Base-by-base conservation (phyloP, 768 basidiomycete genomes). In the Pleurotus sapidus region DNA sequence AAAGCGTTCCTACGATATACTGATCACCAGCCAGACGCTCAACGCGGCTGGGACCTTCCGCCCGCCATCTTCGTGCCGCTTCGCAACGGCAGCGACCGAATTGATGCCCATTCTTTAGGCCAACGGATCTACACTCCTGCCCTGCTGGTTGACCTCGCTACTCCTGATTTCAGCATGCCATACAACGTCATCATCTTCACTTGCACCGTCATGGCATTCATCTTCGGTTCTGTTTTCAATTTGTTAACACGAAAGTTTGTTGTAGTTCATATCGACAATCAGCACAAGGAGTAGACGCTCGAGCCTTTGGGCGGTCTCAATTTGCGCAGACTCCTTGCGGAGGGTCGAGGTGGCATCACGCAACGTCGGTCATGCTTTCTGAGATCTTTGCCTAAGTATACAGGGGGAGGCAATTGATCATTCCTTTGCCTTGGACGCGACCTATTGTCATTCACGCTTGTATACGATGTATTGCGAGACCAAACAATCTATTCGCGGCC, bases 151-250 rank as follows among this genome's bases (percentile, higher is more conserved):
- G 93, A 95, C 69, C 82, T 97, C n/a, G 89, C 96, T n/a, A 94
- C 93, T 37, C 97, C 96, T 0, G 97, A 98, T 70, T 98, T 98
- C 69, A 95, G 92, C 70, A 98, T 98, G 97, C 97, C 97, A 1
- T 98, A 98, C 76, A 99, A 98, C 74, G 96, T 98, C 47, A 98
- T 98, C 72, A 98, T 98, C 65, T 89, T 98, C 77, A 94, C 84
- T 58, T 93, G 89, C 67, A 94, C 93, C 8, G 75, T 98, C 42
- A 82, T 97, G 53, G 94, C 95, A 46, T 84, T 97, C 61, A 86
- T 95, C 55, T 98, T 99, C 71, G 97, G 96, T 57, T 91, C 86
- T 64, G 72, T 96, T 46, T 94, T 98, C 73, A 98, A 98, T 65
- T 68, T 87, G 49, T 72, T 98, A 70, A 91, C 91, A 46, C 74